A percentile compares a stretch with the other conserved stretches of the same genome.
These are phyloP conservation scores for Pugionium dolabratum DNA, from an alignment of 345 rosid species.

Conservation along the genomic window DNA sequence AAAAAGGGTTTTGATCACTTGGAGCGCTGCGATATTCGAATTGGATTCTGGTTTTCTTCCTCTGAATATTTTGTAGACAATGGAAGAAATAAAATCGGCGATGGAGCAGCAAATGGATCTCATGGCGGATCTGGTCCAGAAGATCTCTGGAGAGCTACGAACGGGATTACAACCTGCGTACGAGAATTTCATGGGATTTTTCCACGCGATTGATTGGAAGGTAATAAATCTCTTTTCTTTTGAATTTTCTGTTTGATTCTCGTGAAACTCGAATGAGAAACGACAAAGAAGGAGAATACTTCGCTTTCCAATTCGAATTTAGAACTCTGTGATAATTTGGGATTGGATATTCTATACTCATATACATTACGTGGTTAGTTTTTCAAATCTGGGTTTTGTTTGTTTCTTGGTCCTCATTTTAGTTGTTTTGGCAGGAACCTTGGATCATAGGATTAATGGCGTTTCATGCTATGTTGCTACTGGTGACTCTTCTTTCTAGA, in stretches of 20 bases:
- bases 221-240: conserved; percentile 37
- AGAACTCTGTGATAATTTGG: neutral
- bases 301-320: no score
- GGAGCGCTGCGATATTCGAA: conserved; percentile 6
- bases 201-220: conserved; percentile 96
- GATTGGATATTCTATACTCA: neutral
- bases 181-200: conserved; percentile 77
- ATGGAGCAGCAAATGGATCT: conserved; percentile 77
- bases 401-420: no score
- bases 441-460: conserved; percentile 70
- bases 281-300: no score
- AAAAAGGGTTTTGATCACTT: neutral
- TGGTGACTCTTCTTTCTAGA: conserved; percentile 57
- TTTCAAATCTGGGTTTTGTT: neutral
- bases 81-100: conserved; percentile 76
- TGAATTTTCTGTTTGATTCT: neutral
- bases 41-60: neutral
- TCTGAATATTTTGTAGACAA: conserved; percentile 25
- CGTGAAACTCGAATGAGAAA: no score
- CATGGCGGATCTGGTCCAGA: conserved; percentile 82
- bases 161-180: conserved; percentile 76
- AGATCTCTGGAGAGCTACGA: conserved; percentile 75
- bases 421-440: conserved; percentile 69
- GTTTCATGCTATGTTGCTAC: conserved; percentile 61
- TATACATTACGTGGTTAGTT: neutral